A percentile compares a stretch with the other conserved stretches of the same genome.
phyloP scores from a whole-genome alignment of 768 basidiomycete genomes.

The Panaeolus papilionaceus region DNA sequence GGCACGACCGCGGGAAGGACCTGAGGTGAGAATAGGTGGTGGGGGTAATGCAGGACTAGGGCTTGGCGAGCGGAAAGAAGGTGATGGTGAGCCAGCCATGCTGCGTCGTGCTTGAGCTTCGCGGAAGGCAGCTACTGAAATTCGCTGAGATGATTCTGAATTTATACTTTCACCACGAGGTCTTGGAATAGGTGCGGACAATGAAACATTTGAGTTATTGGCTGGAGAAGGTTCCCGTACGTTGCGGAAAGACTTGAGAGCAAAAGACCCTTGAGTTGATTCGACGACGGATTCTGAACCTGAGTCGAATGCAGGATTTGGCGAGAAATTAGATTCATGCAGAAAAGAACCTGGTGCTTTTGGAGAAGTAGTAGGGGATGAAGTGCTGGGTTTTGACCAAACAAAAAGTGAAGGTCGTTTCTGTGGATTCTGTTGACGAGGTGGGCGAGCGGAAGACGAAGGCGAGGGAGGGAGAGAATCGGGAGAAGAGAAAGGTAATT shows the following conservation, averaged over 20 bases:
- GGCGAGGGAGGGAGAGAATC: slow-evolving; percentile 35
- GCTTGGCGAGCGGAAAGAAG: slow-evolving; percentile 52
- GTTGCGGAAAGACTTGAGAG: slow-evolving; percentile 78
- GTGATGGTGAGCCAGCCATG: slow-evolving; percentile 63
- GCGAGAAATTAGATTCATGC: slow-evolving; percentile 28
- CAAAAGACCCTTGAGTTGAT: slow-evolving; percentile 56
- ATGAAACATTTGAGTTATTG: slow-evolving; percentile 35
- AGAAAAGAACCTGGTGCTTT: slow-evolving; percentile 25
- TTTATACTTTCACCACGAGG: slow-evolving; percentile 63
- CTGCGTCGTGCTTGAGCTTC: slow-evolving; percentile 77
- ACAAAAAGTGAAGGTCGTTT: slow-evolving; percentile 39
- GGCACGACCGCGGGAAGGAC: slow-evolving; percentile 28
- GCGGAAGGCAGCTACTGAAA: slow-evolving; percentile 82
- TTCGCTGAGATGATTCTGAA: slow-evolving; percentile 74
- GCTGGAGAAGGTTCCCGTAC: slow-evolving; percentile 54
- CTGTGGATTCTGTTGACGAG: slow-evolving; percentile 20
- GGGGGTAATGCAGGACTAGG: slow-evolving; percentile 30
- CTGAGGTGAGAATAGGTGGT: slow-evolving; percentile 26
- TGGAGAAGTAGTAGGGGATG: slow-evolving; percentile 35
- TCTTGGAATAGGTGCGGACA: slow-evolving; percentile 51
- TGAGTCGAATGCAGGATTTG: slow-evolving; percentile 20
- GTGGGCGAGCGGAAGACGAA: slow-evolving; percentile 33
- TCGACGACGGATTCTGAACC: slow-evolving; percentile 19
- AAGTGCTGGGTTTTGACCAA: slow-evolving; percentile 40
- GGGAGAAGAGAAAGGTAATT: slow-evolving; percentile 37